A percentile compares a stretch with the other conserved stretches of the same genome.
Conservation (phyloP, 169 alveolate genomes). For the Cryptosporidium felis region DNA sequence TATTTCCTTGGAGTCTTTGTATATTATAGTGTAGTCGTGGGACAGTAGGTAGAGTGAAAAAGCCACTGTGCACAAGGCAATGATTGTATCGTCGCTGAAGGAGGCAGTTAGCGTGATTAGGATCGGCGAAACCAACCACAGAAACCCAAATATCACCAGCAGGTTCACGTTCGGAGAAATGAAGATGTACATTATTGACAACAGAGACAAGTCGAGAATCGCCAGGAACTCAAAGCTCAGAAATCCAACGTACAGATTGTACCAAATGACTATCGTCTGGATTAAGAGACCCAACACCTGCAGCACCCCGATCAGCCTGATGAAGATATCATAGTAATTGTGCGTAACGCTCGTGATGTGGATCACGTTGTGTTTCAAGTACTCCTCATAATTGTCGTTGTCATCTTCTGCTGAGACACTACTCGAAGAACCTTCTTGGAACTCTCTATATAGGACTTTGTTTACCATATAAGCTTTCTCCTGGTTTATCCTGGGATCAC, state of each 20-base stretch:
- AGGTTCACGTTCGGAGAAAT: slow-evolving; percentile 52
- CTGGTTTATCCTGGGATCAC: too few species aligned
- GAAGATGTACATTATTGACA: slow-evolving; percentile 51
- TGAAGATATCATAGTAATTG: slow-evolving; percentile 33
- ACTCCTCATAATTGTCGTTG: slow-evolving; percentile 27
- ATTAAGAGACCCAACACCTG: slow-evolving; percentile 49
- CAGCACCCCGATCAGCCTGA: slow-evolving; percentile 47
- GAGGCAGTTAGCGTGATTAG: slow-evolving; percentile 52
- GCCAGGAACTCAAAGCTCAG: slow-evolving; percentile 45
- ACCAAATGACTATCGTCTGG: slow-evolving; percentile 53
- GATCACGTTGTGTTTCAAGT: slow-evolving; percentile 13
- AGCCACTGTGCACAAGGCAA: slow-evolving; percentile 29
- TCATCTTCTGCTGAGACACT: slow-evolving; percentile 20
- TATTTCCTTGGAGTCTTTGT: slow-evolving; percentile 50
- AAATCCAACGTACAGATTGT: slow-evolving; percentile 47
- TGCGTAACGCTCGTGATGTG: slow-evolving; percentile 33
- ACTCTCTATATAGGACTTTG: slow-evolving; percentile 51
- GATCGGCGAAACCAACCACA: slow-evolving; percentile 54
- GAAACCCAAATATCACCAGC: slow-evolving; percentile 54
- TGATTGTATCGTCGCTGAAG: slow-evolving; percentile 62
- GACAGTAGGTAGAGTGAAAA: slow-evolving; percentile 34
- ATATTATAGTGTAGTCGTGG: slow-evolving; percentile 39
- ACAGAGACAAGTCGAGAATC: slow-evolving; percentile 20
- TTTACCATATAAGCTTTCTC: slow-evolving; percentile 6
- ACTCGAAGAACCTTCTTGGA: slow-evolving; percentile 35